A percentile compares a stretch with the other conserved stretches of the same genome.
These are phyloP conservation scores for Fusarium sp. DNA, from an alignment of 2,329 filamentous ascomycete genomes.

Conservation along the genomic window DNA sequence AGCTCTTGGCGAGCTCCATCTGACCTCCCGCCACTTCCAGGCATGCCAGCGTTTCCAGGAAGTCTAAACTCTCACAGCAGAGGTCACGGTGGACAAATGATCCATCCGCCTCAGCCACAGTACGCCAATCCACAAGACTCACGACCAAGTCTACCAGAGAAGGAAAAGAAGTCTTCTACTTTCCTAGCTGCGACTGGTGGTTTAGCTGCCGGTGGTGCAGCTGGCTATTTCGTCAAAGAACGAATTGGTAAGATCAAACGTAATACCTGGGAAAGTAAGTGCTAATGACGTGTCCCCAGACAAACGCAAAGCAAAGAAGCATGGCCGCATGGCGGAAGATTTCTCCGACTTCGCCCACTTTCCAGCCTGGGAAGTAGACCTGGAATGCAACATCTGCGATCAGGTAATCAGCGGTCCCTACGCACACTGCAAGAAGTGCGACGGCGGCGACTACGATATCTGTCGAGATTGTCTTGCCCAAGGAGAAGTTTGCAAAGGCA, in stretches of 20 bases:
- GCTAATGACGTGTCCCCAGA: not conserved
- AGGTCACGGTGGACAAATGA: not conserved
- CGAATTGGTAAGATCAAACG: slow-evolving; percentile 10
- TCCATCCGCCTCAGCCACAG: not conserved
- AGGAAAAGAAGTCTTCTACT: not conserved
- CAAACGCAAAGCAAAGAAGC: slow-evolving; percentile 35
- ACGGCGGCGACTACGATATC: slow-evolving; percentile 30
- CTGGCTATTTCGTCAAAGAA: slow-evolving; percentile 33
- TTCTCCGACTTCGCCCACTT: slow-evolving; percentile 31
- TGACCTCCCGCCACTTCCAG: not conserved
- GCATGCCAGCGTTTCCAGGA: slow-evolving; percentile 21
- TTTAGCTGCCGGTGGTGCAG: slow-evolving; percentile 30
- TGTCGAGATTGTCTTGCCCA: slow-evolving; percentile 30
- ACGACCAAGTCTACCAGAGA: not conserved
- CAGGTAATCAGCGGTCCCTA: slow-evolving; percentile 27
- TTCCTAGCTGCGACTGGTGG: slow-evolving; percentile 26
- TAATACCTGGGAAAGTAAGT: rapidly evolving
- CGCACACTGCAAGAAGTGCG: slow-evolving; percentile 33
- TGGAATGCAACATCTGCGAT: slow-evolving; percentile 23
- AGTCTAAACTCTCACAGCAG: not conserved
- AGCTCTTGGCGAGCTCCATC: slow-evolving; percentile 14
- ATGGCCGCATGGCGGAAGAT: slow-evolving; percentile 10
- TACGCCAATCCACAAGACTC: not conserved
- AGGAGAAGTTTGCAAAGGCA: slow-evolving; percentile 11
- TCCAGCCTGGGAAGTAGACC: slow-evolving; percentile 5